Conservation (phyloP, 2,329 filamentous ascomycete genomes). For the Colletotrichum sidae region DNA sequence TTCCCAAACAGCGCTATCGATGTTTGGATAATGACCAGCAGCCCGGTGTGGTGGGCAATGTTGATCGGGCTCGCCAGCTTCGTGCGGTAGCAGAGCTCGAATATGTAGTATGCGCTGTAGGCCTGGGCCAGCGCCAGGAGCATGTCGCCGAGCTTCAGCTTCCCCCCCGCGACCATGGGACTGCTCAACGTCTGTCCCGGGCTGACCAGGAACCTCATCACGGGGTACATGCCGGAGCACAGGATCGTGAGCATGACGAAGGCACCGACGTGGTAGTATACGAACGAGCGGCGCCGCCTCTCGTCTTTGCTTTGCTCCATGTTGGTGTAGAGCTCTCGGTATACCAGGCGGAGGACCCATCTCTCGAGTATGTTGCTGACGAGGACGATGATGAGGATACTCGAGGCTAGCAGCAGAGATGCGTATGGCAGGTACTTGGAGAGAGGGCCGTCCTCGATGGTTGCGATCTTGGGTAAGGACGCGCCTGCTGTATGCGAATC, state of each 20-base stretch:
- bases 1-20: conserved; percentile 33
- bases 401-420: conserved; percentile 32
- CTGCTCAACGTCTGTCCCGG: conserved; percentile 10
- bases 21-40: conserved; percentile 35
- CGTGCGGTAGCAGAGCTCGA: conserved; percentile 37
- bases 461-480: conserved; percentile 28
- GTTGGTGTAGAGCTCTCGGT: conserved; percentile 16
- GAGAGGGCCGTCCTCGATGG: conserved; percentile 26
- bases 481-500: not conserved
- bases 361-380: conserved; percentile 35
- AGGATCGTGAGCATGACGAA: conserved; percentile 29
- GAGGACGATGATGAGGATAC: conserved; percentile 30
- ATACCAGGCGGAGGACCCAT: conserved; percentile 28
- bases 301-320: conserved; percentile 31
- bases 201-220: conserved; percentile 26
- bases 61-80: conserved; percentile 35
- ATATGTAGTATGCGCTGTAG: conserved; percentile 38
- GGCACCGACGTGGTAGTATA: conserved; percentile 38
- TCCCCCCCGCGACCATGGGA: conserved; percentile 12
- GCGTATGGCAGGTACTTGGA: conserved; percentile 21
- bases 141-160: conserved; percentile 31
- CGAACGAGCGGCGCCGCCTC: conserved; percentile 35
- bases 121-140: conserved; percentile 33
- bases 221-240: conserved; percentile 33
- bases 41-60: conserved; percentile 38